Conservation (phyloP, 2,329 filamentous ascomycete genomes). For the Ophiostoma himal-ulmi region DNA sequence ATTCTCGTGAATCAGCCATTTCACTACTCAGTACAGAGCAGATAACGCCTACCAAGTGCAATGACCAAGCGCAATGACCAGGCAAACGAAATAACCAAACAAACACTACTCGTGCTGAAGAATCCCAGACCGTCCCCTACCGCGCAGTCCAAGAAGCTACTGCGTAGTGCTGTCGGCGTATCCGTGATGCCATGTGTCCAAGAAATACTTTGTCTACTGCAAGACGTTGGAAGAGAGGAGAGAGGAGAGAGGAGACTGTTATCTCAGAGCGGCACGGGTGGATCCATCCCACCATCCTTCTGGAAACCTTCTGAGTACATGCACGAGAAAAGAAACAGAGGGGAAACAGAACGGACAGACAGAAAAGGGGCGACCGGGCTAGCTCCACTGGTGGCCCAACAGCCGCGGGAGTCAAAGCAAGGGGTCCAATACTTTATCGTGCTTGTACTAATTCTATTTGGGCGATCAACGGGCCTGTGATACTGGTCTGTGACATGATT, state of each 20-base stretch:
- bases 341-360: background rate
- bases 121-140: too few relatives aligned
- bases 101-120: too few relatives aligned
- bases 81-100: too few relatives aligned
- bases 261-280: slow-evolving; percentile 5
- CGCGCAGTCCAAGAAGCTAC: background rate
- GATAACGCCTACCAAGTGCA: too few relatives aligned
- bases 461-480: slow-evolving; percentile 8
- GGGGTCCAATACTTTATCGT: background rate
- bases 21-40: too few relatives aligned
- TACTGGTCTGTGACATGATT: slow-evolving; percentile 11
- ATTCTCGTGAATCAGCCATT: too few relatives aligned
- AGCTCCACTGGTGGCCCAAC: slow-evolving; percentile 2
- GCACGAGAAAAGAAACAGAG: background rate
- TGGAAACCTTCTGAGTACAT: background rate
- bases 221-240: too few relatives aligned
- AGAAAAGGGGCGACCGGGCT: background rate
- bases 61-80: too few relatives aligned
- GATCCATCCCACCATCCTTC: slow-evolving; percentile 5
- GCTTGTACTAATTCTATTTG: slow-evolving; percentile 1
- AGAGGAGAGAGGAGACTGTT: background rate
- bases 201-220: too few relatives aligned
- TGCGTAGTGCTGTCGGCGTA: background rate
- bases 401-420: slow-evolving; percentile 5
- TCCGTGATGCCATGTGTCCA: background rate